These are phyloP conservation scores for Annona cherimola DNA, from an alignment of 164 flowering plant species.

Conservation along the genomic window DNA sequence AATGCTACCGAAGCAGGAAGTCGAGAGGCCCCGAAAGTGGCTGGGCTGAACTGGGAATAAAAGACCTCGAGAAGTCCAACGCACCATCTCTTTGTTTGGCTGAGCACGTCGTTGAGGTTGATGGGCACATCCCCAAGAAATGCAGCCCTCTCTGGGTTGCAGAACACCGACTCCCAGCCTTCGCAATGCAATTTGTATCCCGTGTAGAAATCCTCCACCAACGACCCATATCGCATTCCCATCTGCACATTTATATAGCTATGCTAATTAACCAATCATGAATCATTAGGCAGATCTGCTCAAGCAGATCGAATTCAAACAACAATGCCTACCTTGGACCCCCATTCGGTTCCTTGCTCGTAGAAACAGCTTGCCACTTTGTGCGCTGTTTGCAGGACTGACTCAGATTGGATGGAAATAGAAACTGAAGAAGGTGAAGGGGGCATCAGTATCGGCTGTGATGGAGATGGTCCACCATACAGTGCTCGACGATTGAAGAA, in stretches of 20 bases:
- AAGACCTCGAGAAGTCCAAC: slow-evolving; percentile 51
- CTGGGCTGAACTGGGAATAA: slow-evolving; percentile 45
- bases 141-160: slow-evolving; percentile 57
- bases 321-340: background rate
- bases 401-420: slow-evolving; percentile 19
- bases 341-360: slow-evolving; percentile 3
- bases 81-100: slow-evolving; percentile 60
- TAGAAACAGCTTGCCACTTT: background rate
- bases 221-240: slow-evolving; percentile 75
- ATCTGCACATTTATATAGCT: slow-evolving; percentile 25
- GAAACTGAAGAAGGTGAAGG: background rate
- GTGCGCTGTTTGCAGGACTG: background rate
- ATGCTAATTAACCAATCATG: background rate
- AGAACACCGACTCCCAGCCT: slow-evolving; percentile 72
- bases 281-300: background rate
- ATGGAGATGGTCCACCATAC: slow-evolving; percentile 35
- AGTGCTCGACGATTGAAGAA: slow-evolving; percentile 49
- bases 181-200: slow-evolving; percentile 65
- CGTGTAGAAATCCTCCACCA: slow-evolving; percentile 71
- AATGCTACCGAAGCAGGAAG: slow-evolving; percentile 27
- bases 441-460: background rate
- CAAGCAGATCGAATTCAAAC: background rate
- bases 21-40: slow-evolving; percentile 32
- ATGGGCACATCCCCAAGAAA: slow-evolving; percentile 65
- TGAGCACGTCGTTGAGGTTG: slow-evolving; percentile 36